These are phyloP conservation scores for Colletotrichum navitas DNA, from an alignment of 2,329 filamentous ascomycete genomes.

Conservation along the genomic window DNA sequence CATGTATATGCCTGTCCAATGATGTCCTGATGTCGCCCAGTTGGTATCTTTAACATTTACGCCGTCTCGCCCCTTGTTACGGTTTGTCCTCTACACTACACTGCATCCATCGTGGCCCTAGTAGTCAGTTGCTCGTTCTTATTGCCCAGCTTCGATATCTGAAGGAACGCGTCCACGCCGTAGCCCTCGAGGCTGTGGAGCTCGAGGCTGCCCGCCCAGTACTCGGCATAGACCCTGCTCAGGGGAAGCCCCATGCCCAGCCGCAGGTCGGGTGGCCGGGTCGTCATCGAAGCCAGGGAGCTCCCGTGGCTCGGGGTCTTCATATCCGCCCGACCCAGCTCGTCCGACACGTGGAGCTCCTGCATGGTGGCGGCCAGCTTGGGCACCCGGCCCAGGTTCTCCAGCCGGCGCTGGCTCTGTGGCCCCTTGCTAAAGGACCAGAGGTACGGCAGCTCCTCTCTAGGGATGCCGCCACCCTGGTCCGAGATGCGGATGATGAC, in stretches of 20 bases:
- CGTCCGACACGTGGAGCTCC: conserved; percentile 73
- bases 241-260: conserved; percentile 94
- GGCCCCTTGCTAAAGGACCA: conserved; percentile 99
- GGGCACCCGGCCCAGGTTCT: conserved; percentile 88
- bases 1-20: conserved; percentile 14
- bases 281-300: conserved; percentile 84
- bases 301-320: conserved; percentile 62
- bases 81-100: conserved; percentile 56
- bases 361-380: conserved; percentile 94
- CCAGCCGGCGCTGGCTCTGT: conserved; percentile 79
- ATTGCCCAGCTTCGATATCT: conserved; percentile 96
- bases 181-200: conserved; percentile 95
- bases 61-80: conserved; percentile 3
- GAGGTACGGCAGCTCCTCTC: conserved; percentile 86
- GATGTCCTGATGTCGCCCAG: conserved; percentile 16
- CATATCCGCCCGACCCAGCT: conserved; percentile 56
- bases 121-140: conserved; percentile 95
- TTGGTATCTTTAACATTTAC: conserved; percentile 41
- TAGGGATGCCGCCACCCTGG: conserved; percentile 90
- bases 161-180: conserved; percentile 93
- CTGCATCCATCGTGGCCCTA: conserved; percentile 81
- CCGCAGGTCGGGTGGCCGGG: conserved; percentile 85
- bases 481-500: conserved; percentile 97
- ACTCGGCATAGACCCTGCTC: conserved; percentile 95
- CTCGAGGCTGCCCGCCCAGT: conserved; percentile 94